phyloP scores from a whole-genome alignment of 768 basidiomycete genomes.

The Phylloporus arenicola region DNA sequence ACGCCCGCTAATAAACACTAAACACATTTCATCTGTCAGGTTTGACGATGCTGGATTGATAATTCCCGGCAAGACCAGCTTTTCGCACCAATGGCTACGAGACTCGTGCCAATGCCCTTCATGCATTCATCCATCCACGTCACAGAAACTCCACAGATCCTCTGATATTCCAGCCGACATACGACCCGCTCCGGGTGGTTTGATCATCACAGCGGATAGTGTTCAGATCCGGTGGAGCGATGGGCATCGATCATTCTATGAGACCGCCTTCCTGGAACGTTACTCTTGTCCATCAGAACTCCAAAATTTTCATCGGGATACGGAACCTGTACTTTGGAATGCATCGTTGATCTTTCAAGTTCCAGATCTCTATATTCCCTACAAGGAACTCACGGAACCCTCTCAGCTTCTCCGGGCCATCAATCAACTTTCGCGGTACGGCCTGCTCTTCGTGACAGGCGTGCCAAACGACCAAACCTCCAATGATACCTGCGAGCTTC shows the following conservation, averaged over 20 bases:
- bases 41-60: conserved; percentile 11
- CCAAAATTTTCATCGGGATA: conserved; percentile 42
- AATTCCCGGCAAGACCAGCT: conserved; percentile 36
- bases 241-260: conserved; percentile 55
- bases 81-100: conserved; percentile 75
- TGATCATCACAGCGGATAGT: conserved; percentile 40
- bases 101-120: conserved; percentile 73
- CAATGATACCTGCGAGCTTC: conserved; percentile 60
- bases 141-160: conserved; percentile 70
- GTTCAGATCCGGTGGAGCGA: conserved; percentile 52
- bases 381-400: conserved; percentile 43
- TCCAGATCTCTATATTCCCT: conserved; percentile 50
- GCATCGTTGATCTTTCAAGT: conserved; percentile 31
- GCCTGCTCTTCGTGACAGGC: conserved; percentile 65
- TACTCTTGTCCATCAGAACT: conserved; percentile 39
- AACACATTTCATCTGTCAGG: conserved; percentile 6
- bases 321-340: conserved; percentile 42
- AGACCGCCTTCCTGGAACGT: conserved; percentile 42
- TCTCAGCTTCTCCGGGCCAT: conserved; percentile 53
- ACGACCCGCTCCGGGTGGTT: conserved; percentile 38
- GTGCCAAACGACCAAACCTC: conserved; percentile 63
- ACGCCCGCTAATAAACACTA: background rate
- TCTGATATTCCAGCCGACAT: conserved; percentile 57
- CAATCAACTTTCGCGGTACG: conserved; percentile 63
- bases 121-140: conserved; percentile 73